phyloP scores from a whole-genome alignment of 2,329 filamentous ascomycete genomes.

The Neophaeococcomyces mojaviensis region DNA sequence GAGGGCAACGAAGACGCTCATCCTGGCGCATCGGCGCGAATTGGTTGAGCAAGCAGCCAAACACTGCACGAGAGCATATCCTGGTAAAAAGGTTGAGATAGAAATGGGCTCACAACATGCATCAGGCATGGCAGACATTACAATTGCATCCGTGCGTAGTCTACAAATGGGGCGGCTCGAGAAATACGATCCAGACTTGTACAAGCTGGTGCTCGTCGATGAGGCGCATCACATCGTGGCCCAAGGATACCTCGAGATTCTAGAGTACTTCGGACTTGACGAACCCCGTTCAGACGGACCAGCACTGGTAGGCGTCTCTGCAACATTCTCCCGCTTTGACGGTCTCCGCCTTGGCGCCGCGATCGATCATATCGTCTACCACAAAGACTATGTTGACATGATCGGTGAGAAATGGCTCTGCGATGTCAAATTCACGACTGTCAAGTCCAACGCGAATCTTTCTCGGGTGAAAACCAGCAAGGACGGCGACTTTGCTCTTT shows the following conservation, averaged over 20 bases:
- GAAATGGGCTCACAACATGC: conserved; percentile 80
- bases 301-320: conserved; percentile 81
- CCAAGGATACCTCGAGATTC: conserved; percentile 63
- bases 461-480: conserved; percentile 57
- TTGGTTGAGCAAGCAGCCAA: conserved; percentile 87
- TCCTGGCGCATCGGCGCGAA: conserved; percentile 85
- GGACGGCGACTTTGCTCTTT: conserved; percentile 71
- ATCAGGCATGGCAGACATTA: conserved; percentile 79
- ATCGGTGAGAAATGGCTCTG: conserved; percentile 88
- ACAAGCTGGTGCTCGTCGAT: conserved; percentile 89
- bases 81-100: conserved; percentile 71
- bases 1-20: conserved; percentile 68
- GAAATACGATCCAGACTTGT: conserved; percentile 71
- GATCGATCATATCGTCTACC: conserved; percentile 93
- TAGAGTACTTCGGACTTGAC: conserved; percentile 71
- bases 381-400: conserved; percentile 75
- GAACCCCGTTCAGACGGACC: conserved; percentile 42
- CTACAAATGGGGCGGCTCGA: conserved; percentile 65
- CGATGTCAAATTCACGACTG: conserved; percentile 88
- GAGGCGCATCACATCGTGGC: conserved; percentile 97
- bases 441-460: conserved; percentile 73
- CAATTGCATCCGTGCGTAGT: conserved; percentile 81
- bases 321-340: conserved; percentile 71
- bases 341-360: conserved; percentile 72
- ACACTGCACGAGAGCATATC: conserved; percentile 77